These are phyloP conservation scores for Malus asiatica DNA, from an alignment of 306 rosid genomes.

Conservation along the genomic window DNA sequence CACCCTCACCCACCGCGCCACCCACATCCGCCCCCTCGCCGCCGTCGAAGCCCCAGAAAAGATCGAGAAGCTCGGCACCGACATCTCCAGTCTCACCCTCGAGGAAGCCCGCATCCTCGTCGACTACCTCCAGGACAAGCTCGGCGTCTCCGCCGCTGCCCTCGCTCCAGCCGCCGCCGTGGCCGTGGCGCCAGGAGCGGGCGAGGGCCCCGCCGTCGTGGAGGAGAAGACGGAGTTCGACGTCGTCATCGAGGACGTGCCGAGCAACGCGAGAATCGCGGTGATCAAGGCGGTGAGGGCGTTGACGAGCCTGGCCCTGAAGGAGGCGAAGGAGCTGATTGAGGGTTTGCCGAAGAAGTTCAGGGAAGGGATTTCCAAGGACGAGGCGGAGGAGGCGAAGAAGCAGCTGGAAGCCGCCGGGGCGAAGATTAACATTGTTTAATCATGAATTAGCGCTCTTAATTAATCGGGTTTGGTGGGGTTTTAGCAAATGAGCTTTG, in stretches of 20 bases:
- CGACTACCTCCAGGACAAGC: constrained; percentile 85
- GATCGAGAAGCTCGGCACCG: constrained; percentile 57
- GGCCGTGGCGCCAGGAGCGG: constrained; percentile 30
- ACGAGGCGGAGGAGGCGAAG: constrained; percentile 90
- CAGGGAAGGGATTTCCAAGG: constrained; percentile 67
- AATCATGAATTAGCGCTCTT: background rate
- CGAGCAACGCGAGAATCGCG: constrained; percentile 68
- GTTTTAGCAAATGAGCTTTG: background rate
- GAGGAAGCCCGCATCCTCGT: constrained; percentile 76
- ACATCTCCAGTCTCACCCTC: constrained; percentile 65
- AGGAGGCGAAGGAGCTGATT: constrained; percentile 87
- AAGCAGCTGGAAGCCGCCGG: constrained; percentile 94
- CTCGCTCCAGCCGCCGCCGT: constrained; percentile 62
- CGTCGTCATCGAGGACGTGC: constrained; percentile 81
- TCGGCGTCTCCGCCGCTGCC: constrained; percentile 84
- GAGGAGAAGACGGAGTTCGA: constrained; percentile 98
- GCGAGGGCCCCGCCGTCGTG: constrained; percentile 18
- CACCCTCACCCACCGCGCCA: constrained; percentile 32
- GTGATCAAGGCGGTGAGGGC: constrained; percentile 83
- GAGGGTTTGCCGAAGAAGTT: constrained; percentile 94
- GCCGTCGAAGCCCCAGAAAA: constrained; percentile 57
- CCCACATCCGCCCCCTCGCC: constrained; percentile 51
- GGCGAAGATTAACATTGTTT: constrained; percentile 66
- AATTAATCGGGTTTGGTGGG: background rate
- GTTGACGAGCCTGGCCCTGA: constrained; percentile 76